These are phyloP conservation scores for Didymella pomorum DNA, from an alignment of 2,329 filamentous ascomycete genomes.

Conservation along the genomic window DNA sequence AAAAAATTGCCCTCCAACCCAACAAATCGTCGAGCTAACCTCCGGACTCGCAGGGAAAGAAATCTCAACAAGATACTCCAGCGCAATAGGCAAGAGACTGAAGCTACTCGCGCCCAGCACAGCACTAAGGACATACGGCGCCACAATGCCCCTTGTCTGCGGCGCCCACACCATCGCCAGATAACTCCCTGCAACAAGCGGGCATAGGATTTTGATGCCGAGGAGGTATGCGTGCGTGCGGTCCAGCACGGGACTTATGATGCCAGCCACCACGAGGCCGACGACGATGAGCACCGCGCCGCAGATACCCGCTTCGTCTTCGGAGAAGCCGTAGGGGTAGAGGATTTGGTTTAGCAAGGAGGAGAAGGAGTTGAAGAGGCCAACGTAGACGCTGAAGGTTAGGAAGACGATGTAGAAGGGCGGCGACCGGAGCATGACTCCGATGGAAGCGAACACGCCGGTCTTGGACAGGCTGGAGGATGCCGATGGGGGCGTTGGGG, in stretches of 20 bases:
- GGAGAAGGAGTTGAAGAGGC: conserved; percentile 91
- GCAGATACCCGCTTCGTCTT: conserved; percentile 86
- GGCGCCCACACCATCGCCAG: conserved; percentile 85
- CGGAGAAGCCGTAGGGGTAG: conserved; percentile 81
- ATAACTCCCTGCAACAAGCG: conserved; percentile 76
- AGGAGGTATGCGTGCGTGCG: conserved; percentile 80
- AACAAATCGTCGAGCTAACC: conserved; percentile 82
- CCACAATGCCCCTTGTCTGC: conserved; percentile 64
- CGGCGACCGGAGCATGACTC: conserved; percentile 59
- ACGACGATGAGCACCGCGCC: conserved; percentile 90
- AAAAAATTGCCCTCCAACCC: conserved; percentile 85
- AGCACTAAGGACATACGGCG: conserved; percentile 77
- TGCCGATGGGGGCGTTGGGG: conserved; percentile 78
- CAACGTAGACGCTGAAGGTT: conserved; percentile 85
- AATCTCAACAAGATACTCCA: conserved; percentile 88
- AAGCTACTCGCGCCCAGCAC: conserved; percentile 83
- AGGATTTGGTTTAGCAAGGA: conserved; percentile 91
- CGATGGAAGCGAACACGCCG: conserved; percentile 64
- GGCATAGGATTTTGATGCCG: conserved; percentile 76
- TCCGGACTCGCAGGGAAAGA: conserved; percentile 88
- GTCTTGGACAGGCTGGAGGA: conserved; percentile 65
- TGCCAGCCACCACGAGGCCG: conserved; percentile 78
- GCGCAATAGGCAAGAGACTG: conserved; percentile 78
- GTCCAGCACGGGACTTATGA: conserved; percentile 84
- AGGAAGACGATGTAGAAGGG: conserved; percentile 83